Evolutionary conservation across 1,139 yeast species (phyloP).

Genomic region (Blastobotrys serpentis): DNA sequence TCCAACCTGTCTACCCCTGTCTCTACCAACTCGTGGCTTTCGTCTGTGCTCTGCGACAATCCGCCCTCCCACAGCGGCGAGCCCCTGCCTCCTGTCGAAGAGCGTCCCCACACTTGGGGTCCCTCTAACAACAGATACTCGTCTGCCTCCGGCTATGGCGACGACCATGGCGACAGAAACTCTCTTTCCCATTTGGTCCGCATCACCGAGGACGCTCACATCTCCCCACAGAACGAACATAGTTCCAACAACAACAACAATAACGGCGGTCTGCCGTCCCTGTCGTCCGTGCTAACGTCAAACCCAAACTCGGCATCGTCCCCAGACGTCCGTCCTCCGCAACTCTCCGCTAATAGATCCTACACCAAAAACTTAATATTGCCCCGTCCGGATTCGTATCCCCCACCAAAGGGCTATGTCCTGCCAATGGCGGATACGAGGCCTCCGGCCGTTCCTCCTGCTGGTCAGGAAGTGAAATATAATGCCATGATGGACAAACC

Average conservation of each 20-base stretch:
- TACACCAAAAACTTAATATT: constrained; percentile 32
- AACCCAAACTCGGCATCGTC: constrained; percentile 21
- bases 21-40: constrained; percentile 34
- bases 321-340: constrained; percentile 24
- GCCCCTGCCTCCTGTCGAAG: constrained; percentile 26
- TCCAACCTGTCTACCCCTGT: constrained; percentile 29
- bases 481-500: constrained; percentile 32
- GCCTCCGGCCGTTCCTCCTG: constrained; percentile 32
- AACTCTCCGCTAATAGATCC: constrained; percentile 30
- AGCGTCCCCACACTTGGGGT: constrained; percentile 38
- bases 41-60: constrained; percentile 30
- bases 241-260: constrained; percentile 7
- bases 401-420: constrained; percentile 29
- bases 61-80: constrained; percentile 16
- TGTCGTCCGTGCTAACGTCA: constrained; percentile 23
- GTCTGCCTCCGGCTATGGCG: constrained; percentile 28
- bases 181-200: constrained; percentile 32
- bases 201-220: constrained; percentile 33
- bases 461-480: constrained; percentile 20
- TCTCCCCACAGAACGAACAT: constrained; percentile 27
- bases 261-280: constrained; percentile 24
- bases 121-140: constrained; percentile 31
- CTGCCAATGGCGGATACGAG: constrained; percentile 32
- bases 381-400: constrained; percentile 34
- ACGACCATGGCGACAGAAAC: constrained; percentile 26